Base-by-base conservation (phyloP, 306 rosid genomes). In the Phaseolus lunatus region DNA sequence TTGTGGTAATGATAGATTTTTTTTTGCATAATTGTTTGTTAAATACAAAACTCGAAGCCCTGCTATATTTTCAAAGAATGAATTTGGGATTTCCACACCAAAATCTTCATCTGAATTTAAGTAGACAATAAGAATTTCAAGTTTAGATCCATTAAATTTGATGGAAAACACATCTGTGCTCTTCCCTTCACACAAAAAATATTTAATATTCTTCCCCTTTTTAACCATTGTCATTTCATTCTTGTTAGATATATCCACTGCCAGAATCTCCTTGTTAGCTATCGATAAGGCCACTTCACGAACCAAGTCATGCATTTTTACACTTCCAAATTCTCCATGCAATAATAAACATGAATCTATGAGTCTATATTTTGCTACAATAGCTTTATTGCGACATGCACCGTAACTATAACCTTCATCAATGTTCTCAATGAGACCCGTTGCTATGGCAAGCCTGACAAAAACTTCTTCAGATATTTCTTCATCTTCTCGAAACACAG, bases 401-500 rank as follows among this genome's bases (percentile, higher is more conserved):
- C 16, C 53, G 9, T 48, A 48, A 48, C 7, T 49, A 10, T 49
- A 2, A n/a, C n/a, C 22, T 2, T 43, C 15, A 12, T 43, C 15
- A 43, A 6, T 49, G n/a, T 49, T n/a, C 4, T 11, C 54, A n/a
- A 49, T 7, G 8, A 49, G 54, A 8, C 10, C 22, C 9, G 5
- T 22, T 49, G 22, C 54, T 49, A 16, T 7, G 9, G 24, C 20
- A 50, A n/a, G 20, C 7, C 24, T 50, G 4, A 20, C 20, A 7
- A 50, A 50, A n/a, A 18, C 3, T 50, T 50, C 24, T n/a, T 2
- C 67, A 37, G 33, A 0, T 10, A 83, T 37, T 11, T 67, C 80
- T 58, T 83, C 76, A 67, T 78, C 77, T 41, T 83, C 86, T 57
- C 6, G 77, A 13, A 83, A 78, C 1, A 83, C 1, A 39, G 83